Evolutionary conservation across 2,329 filamentous ascomycete genomes (phyloP), one percentile per base, ranked within the genome.

Genomic region (Calonectria montana): DNA sequence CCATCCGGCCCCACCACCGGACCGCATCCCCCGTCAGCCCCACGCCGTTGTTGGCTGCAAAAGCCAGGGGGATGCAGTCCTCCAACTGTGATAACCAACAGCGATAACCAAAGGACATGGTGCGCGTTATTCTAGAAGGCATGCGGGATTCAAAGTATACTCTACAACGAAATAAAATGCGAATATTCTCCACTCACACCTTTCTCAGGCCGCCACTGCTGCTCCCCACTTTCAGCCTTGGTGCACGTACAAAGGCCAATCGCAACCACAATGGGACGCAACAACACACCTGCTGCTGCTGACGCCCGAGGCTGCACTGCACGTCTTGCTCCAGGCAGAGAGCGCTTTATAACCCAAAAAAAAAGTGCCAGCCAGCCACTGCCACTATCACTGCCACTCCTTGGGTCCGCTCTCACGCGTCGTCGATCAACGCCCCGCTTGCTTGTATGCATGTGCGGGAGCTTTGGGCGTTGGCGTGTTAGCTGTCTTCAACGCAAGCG

Each of bases 341-440:
- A 13, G 48, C 48, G 13, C 10, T 35, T 27, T 4, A 50, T 27
- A 6, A 13, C 4, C 4, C 6, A 25, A 27, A 37, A 62, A 43
- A 62, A 37, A 45, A 45, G 57, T 45, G 16, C 39, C 21, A 47
- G 43, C n/a, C 13, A 16, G 47, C 53, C 31, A 37, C 39, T 18
- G 15, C 15, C 39, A 23, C 43, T 47, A 18, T 25, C 48, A 53
- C 48, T 53, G 48, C 48, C 16, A 31, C 48, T n/a, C 27, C 6
- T 2, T 31, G 25, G 55, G 55, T 18, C 23, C 15, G 65, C 65
- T 29, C 45, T 55, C 23, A 45, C 23, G 57, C 57, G 57, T 35
- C 15, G 65, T 48, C 57, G 65, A 68, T 68, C 65, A 68, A 62
- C 43, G 16, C 27, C 45, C 64, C 62, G n/a, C 61, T 47, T 47